A percentile compares a stretch with the other conserved stretches of the same genome.
phyloP scores from a whole-genome alignment of 1,139 yeast species.

The Pichia sp. region DNA sequence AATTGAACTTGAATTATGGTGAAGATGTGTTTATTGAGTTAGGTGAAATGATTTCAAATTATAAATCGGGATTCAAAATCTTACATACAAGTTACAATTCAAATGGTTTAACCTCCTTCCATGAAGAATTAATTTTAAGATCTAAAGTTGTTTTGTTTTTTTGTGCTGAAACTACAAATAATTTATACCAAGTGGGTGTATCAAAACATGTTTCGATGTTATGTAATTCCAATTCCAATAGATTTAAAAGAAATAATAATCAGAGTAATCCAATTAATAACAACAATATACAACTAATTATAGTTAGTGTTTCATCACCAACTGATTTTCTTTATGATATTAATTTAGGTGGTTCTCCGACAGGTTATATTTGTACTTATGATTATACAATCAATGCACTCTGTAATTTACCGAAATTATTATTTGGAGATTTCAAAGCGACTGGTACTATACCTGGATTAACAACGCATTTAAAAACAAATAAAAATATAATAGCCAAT shows the following conservation, averaged over 20 bases:
- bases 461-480: neutral
- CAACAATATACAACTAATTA: slow-evolving; percentile 47
- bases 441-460: slow-evolving; percentile 55
- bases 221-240: slow-evolving; percentile 23
- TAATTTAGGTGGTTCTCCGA: slow-evolving; percentile 44
- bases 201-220: slow-evolving; percentile 45
- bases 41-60: slow-evolving; percentile 6
- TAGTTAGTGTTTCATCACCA: slow-evolving; percentile 60
- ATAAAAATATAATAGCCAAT: slow-evolving; percentile 14
- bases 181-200: slow-evolving; percentile 60
- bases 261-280: neutral
- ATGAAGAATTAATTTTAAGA: slow-evolving; percentile 50
- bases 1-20: slow-evolving; percentile 6
- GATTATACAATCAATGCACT: slow-evolving; percentile 55
- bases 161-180: slow-evolving; percentile 58
- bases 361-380: slow-evolving; percentile 57
- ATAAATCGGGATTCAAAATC: slow-evolving; percentile 26
- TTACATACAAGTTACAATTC: slow-evolving; percentile 42
- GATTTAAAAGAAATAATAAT: neutral
- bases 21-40: slow-evolving; percentile 13
- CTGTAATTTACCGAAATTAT: slow-evolving; percentile 43
- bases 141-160: slow-evolving; percentile 52
- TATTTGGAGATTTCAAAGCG: slow-evolving; percentile 51
- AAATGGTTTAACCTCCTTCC: slow-evolving; percentile 53
- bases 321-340: slow-evolving; percentile 39